Conservation (phyloP, 129 eudicot species). For the Solidago caesia region DNA sequence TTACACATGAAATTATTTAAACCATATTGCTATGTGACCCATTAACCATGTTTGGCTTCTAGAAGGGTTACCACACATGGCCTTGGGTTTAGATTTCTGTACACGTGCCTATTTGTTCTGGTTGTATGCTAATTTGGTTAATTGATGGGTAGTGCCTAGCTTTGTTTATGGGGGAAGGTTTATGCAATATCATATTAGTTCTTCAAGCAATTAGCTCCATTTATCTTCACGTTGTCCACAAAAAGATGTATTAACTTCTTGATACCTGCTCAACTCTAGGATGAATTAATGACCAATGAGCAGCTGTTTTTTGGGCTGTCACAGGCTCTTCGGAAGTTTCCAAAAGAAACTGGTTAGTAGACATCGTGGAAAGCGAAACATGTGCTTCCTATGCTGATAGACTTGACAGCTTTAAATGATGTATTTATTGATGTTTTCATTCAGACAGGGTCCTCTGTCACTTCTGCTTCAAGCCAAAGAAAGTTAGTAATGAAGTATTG, state of each 20-base stretch:
- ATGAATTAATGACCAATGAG: slow-evolving; percentile 94
- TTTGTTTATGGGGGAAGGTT: too few species aligned
- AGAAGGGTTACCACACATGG: too few species aligned
- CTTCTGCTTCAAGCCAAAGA: slow-evolving; percentile 97
- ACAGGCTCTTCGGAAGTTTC: slow-evolving; percentile 94
- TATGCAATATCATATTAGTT: slow-evolving; percentile 8
- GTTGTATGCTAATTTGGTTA: too few species aligned
- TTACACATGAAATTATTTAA: too few species aligned
- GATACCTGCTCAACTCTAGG: slow-evolving; percentile 46
- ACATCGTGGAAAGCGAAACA: slow-evolving; percentile 3
- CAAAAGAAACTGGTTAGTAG: slow-evolving; percentile 88
- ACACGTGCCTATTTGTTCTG: too few species aligned
- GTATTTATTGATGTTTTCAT: slow-evolving; percentile 27
- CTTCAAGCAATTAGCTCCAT: slow-evolving; percentile 3
- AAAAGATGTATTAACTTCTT: slow-evolving; percentile 5
- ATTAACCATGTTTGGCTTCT: too few species aligned
- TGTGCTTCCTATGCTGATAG: not conserved
- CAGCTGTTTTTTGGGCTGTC: slow-evolving; percentile 95
- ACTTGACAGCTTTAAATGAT: slow-evolving; percentile 2
- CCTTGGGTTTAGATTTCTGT: too few species aligned
- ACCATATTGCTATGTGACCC: too few species aligned
- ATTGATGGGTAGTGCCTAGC: too few species aligned
- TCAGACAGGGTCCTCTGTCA: slow-evolving; percentile 95
- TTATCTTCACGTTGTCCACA: slow-evolving; percentile 1
- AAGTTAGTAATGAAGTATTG: slow-evolving; percentile 68